Conservation (phyloP, 371 early-diverging fungal genomes). For the Apophysomyces variabilis region DNA sequence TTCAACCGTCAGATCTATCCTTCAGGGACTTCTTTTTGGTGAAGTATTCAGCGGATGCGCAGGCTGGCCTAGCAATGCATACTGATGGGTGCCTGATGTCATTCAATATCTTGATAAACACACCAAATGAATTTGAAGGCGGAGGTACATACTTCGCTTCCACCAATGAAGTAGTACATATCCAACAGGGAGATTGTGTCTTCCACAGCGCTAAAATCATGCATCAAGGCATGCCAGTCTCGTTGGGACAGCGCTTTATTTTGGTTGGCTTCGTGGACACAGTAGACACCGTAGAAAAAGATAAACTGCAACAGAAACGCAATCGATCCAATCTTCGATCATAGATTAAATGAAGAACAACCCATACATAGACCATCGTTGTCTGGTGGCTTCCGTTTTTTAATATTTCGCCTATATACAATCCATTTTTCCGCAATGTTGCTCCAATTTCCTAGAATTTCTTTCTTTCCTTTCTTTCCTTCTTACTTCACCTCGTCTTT, state of each 20-base stretch:
- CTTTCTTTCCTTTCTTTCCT: no score
- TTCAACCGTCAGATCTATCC: constrained; percentile 44
- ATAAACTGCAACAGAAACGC: constrained; percentile 9
- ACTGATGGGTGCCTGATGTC: constrained; percentile 67
- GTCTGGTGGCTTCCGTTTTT: background rate
- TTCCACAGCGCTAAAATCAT: constrained; percentile 55
- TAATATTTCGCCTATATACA: background rate
- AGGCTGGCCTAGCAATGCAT: constrained; percentile 52
- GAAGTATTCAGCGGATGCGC: constrained; percentile 49
- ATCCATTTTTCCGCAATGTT: no score
- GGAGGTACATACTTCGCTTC: constrained; percentile 61
- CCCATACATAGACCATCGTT: background rate
- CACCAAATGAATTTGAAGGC: constrained; percentile 57
- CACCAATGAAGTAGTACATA: constrained; percentile 31
- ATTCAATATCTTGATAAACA: constrained; percentile 59
- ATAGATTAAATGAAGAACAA: background rate
- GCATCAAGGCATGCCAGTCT: constrained; percentile 57
- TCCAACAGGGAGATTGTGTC: constrained; percentile 55
- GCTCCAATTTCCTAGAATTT: no score
- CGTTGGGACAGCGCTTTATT: constrained; percentile 48
- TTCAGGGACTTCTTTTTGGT: constrained; percentile 66
- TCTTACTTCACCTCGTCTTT: constrained; percentile 10
- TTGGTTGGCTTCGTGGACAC: constrained; percentile 67
- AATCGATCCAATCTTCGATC: background rate
- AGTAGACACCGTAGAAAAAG: constrained; percentile 43